Evolutionary conservation across 352 stramenopile genomes (phyloP).

Genomic region (Globisporangium rhizosaccharum): DNA sequence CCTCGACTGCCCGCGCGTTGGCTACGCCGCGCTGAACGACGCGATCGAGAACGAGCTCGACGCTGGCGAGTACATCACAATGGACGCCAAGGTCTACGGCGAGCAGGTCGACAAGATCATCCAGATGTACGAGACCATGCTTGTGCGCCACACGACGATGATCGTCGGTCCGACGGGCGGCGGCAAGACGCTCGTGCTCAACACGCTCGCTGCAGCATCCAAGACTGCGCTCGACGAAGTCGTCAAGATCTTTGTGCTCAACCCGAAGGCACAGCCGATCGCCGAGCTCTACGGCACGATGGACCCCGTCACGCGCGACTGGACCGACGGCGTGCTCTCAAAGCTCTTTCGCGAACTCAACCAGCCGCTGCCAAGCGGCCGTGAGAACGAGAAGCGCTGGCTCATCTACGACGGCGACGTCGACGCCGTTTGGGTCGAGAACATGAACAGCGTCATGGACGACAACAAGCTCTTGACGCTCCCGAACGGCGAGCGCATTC

Average conservation of each 20-base stretch:
- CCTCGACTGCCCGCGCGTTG: conserved; percentile 90
- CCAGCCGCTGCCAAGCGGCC: conserved; percentile 82
- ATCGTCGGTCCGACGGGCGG: conserved; percentile 93
- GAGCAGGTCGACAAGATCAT: conserved; percentile 96
- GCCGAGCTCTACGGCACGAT: conserved; percentile 94
- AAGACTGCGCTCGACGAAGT: conserved; percentile 84
- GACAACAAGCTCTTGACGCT: conserved; percentile 95
- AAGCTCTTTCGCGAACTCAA: conserved; percentile 95
- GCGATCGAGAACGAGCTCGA: conserved; percentile 86
- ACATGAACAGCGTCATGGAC: conserved; percentile 98
- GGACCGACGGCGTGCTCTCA: conserved; percentile 92
- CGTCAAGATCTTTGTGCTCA: conserved; percentile 93
- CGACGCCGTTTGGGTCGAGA: conserved; percentile 96
- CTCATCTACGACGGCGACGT: conserved; percentile 96
- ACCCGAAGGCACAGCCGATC: conserved; percentile 92
- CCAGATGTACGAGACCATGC: conserved; percentile 96
- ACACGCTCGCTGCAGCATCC: conserved; percentile 83
- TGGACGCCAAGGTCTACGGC: conserved; percentile 63
- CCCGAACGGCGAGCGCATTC: conserved; percentile 94
- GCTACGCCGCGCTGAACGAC: conserved; percentile 88
- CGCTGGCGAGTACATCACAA: conserved; percentile 76
- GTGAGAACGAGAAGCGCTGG: conserved; percentile 93
- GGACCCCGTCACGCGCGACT: conserved; percentile 94
- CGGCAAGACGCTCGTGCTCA: conserved; percentile 90
- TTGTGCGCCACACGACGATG: conserved; percentile 95